Percentiles rank a stretch among this genome's conserved stretches.
Evolutionary conservation across 2,329 filamentous ascomycete species (phyloP).

Genomic region (Diaporthe vexans): DNA sequence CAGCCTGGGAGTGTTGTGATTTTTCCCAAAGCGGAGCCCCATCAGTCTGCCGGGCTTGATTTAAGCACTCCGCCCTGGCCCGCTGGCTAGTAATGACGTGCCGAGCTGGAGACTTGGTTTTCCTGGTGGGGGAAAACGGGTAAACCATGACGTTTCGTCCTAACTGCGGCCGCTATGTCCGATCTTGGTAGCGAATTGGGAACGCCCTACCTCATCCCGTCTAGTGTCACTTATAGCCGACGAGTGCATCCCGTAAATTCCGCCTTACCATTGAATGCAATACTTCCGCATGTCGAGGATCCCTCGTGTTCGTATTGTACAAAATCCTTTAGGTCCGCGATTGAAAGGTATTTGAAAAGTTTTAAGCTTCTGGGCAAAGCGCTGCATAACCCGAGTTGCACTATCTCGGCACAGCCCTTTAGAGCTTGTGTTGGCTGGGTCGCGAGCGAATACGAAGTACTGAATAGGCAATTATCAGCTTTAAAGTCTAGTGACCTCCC

Average conservation of each 20-base stretch:
- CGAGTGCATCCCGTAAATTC: no score
- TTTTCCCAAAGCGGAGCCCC: conserved; percentile 9
- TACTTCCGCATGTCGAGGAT: neutral
- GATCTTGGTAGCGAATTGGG: neutral
- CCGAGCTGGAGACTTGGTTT: neutral
- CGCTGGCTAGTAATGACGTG: conserved; percentile 1
- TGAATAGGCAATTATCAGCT: no score
- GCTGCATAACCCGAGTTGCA: neutral
- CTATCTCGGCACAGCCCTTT: no score
- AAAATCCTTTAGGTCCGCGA: neutral
- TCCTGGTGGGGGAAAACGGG: neutral
- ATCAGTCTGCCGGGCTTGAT: neutral
- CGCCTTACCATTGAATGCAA: neutral
- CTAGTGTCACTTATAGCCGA: neutral
- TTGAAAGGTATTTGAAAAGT: neutral
- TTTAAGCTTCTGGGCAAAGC: neutral
- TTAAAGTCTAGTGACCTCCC: no score
- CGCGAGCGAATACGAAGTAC: no score
- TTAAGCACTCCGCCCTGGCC: neutral
- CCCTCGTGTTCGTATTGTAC: neutral
- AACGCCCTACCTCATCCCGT: no score
- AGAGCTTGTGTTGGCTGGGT: no score
- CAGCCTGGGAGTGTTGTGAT: neutral
- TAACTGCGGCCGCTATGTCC: neutral
- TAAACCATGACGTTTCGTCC: neutral